Evolutionary conservation across 164 flowering plant species (phyloP).

Genomic region (Brasenia schreberi): DNA sequence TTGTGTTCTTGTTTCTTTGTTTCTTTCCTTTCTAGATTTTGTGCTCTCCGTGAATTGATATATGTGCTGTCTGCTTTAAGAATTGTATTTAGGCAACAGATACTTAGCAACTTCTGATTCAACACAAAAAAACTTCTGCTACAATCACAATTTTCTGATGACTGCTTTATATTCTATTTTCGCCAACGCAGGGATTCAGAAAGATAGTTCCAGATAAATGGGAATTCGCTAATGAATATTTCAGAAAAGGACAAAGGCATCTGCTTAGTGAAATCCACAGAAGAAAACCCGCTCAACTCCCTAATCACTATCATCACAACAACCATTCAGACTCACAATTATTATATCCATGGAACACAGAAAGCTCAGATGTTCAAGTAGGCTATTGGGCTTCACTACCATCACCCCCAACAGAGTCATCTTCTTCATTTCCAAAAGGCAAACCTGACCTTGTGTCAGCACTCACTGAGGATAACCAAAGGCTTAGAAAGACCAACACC

Average conservation of each 20-base stretch:
- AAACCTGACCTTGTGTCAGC: constrained; percentile 10
- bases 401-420: background rate
- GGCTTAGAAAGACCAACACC: constrained; percentile 48
- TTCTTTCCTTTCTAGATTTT: too few species aligned
- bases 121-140: too few species aligned
- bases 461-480: constrained; percentile 52
- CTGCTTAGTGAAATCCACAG: constrained; percentile 65
- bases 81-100: too few species aligned
- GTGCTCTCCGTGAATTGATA: too few species aligned
- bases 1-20: too few species aligned
- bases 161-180: background rate
- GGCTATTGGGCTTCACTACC: constrained; percentile 25
- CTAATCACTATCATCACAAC: constrained; percentile 24
- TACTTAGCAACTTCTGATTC: too few species aligned
- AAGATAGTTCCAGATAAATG: constrained; percentile 28
- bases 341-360: constrained; percentile 12
- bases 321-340: constrained; percentile 16
- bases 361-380: constrained; percentile 17
- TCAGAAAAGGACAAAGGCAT: constrained; percentile 29
- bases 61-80: too few species aligned
- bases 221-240: constrained; percentile 31
- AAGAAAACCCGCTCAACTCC: constrained; percentile 46
- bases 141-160: background rate
- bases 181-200: constrained; percentile 17
- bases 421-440: background rate